Evolutionary conservation across 805 yeast species (phyloP).

Genomic region (Candida fluviatilis): DNA sequence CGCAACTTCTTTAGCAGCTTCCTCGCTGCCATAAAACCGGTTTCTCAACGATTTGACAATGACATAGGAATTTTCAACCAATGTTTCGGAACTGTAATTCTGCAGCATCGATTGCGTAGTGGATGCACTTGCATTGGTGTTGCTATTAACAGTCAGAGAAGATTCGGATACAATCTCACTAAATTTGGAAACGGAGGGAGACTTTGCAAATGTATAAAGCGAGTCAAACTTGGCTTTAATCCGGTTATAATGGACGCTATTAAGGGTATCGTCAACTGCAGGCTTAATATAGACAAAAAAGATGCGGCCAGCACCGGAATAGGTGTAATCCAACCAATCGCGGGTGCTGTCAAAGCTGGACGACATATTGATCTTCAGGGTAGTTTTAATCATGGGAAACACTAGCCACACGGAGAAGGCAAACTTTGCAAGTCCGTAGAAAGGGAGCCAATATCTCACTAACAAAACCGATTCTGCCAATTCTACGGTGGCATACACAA

Average conservation of each 20-base stretch:
- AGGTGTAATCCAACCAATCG: slow-evolving; percentile 29
- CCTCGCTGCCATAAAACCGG: slow-evolving; percentile 2
- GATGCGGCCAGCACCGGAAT: slow-evolving; percentile 30
- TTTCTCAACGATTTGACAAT: slow-evolving; percentile 4
- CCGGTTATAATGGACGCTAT: not conserved
- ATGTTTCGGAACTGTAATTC: not conserved
- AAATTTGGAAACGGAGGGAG: no score
- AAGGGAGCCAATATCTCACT: slow-evolving; percentile 49
- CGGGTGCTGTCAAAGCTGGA: slow-evolving; percentile 9
- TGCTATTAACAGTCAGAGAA: no score
- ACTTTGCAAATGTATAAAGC: not conserved
- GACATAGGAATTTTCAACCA: slow-evolving; percentile 5
- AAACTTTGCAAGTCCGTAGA: slow-evolving; percentile 46
- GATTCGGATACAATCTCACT: no score
- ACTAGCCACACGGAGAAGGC: slow-evolving; percentile 59
- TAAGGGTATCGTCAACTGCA: slow-evolving; percentile 1
- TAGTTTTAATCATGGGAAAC: slow-evolving; percentile 32
- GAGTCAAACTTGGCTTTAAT: not conserved
- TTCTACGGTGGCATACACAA: slow-evolving; percentile 45
- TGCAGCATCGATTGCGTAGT: no score
- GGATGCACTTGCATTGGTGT: no score
- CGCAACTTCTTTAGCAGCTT: not conserved
- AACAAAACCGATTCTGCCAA: slow-evolving; percentile 40
- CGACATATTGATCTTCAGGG: slow-evolving; percentile 7
- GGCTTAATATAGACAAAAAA: slow-evolving; percentile 30